phyloP scores from a whole-genome alignment of 495 filamentous ascomycete genomes.

The Sporormia fimetaria region DNA sequence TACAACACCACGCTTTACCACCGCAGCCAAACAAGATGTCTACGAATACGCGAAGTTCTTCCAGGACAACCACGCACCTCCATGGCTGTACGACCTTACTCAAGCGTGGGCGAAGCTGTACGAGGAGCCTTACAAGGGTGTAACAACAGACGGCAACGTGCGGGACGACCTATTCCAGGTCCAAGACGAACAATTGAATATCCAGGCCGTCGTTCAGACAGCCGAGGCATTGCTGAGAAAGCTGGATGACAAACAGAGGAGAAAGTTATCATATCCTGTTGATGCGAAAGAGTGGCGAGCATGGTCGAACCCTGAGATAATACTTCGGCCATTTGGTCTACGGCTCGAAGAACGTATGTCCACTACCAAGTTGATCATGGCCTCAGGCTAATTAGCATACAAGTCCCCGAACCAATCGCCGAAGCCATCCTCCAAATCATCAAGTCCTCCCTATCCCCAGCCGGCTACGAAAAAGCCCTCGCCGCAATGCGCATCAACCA shows the following conservation, averaged over 20 bases:
- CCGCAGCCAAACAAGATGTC: constrained; percentile 50
- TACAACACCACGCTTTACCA: constrained; percentile 47
- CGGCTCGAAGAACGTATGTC: constrained; percentile 46
- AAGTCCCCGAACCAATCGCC: constrained; percentile 26
- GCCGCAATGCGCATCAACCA: constrained; percentile 65
- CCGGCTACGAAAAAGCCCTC: constrained; percentile 60
- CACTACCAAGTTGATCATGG: not conserved
- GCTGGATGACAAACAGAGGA: constrained; percentile 40
- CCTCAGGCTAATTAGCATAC: not conserved
- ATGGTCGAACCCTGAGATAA: constrained; percentile 61
- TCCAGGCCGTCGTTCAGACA: constrained; percentile 42
- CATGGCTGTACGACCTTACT: constrained; percentile 57
- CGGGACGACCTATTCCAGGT: constrained; percentile 46
- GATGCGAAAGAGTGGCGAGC: constrained; percentile 61
- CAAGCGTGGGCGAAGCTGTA: constrained; percentile 54
- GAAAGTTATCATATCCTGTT: constrained; percentile 45
- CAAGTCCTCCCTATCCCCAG: constrained; percentile 46
- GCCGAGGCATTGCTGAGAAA: constrained; percentile 36
- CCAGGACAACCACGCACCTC: constrained; percentile 46
- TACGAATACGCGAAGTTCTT: constrained; percentile 53
- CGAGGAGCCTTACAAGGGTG: constrained; percentile 58
- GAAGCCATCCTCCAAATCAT: constrained; percentile 43
- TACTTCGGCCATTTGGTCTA: constrained; percentile 50
- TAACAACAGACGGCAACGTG: constrained; percentile 54
- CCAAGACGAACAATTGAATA: constrained; percentile 52